These are phyloP conservation scores for Candida koratica DNA, from an alignment of 805 yeast genomes.

Conservation along the genomic window DNA sequence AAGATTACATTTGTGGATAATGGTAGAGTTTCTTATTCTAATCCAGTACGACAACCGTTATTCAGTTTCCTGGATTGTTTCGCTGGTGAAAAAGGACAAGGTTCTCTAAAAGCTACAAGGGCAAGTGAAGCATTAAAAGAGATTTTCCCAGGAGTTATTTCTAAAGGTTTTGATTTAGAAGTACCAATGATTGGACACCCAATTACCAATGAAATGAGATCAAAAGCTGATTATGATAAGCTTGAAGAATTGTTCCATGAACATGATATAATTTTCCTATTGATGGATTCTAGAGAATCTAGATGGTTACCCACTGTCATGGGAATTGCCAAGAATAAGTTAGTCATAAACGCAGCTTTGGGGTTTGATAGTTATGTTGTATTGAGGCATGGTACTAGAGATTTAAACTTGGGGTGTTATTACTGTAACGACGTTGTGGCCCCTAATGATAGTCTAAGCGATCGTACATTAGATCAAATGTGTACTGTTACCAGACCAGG, in stretches of 20 bases:
- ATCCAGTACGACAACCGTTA: constrained; percentile 93
- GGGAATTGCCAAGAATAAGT: constrained; percentile 61
- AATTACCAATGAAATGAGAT: constrained; percentile 50
- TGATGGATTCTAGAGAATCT: constrained; percentile 93
- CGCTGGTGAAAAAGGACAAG: constrained; percentile 56
- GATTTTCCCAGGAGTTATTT: constrained; percentile 73
- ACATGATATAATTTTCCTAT: constrained; percentile 74
- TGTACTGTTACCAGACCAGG: constrained; percentile 99
- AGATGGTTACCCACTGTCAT: constrained; percentile 96
- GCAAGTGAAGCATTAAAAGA: constrained; percentile 72
- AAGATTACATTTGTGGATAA: constrained; percentile 85
- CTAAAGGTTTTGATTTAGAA: constrained; percentile 61
- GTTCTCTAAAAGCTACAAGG: constrained; percentile 66
- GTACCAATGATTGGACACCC: constrained; percentile 98
- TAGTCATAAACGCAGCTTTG: constrained; percentile 86
- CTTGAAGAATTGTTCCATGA: constrained; percentile 51
- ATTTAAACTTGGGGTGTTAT: constrained; percentile 71
- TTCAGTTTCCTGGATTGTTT: constrained; percentile 79
- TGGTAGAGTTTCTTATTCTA: constrained; percentile 84
- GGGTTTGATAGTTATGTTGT: constrained; percentile 94
- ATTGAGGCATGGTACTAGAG: constrained; percentile 78
- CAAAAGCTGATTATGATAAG: constrained; percentile 46
- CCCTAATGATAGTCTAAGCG: constrained; percentile 82
- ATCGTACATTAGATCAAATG: constrained; percentile 93
- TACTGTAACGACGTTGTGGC: constrained; percentile 96